A percentile compares a stretch with the other conserved stretches of the same genome.
Evolutionary conservation across 176 grass and related monocot genomes (phyloP).

Genomic region (Oryza nivara): DNA sequence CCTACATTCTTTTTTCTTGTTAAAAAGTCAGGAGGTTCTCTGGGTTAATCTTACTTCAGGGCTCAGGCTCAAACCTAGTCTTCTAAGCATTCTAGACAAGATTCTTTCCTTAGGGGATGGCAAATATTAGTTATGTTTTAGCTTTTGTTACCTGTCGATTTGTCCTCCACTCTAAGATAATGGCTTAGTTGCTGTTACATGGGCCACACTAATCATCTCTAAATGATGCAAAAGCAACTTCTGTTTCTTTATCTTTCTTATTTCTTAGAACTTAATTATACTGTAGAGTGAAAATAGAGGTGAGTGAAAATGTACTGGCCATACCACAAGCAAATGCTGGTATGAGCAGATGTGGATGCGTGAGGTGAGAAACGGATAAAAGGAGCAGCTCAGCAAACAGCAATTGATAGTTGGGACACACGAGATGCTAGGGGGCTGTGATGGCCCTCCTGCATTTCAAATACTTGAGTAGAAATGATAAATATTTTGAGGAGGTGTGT

Average conservation of each 20-base stretch:
- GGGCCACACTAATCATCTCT: neutral
- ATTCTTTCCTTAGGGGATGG: neutral
- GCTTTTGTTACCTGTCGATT: constrained; percentile 8
- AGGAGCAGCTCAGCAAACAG: neutral
- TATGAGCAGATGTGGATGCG: too few relatives aligned
- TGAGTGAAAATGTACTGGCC: neutral
- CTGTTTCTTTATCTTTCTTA: neutral
- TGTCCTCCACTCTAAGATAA: neutral
- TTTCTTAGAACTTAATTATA: neutral
- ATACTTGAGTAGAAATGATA: neutral
- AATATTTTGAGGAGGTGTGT: neutral
- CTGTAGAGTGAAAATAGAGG: neutral
- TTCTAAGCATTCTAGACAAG: constrained; percentile 1
- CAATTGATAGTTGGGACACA: neutral
- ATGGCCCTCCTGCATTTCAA: neutral
- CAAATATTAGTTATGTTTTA: neutral
- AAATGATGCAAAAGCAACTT: neutral
- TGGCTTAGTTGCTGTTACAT: constrained; percentile 23
- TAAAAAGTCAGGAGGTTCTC: neutral
- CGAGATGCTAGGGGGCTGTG: neutral
- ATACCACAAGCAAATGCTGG: too few relatives aligned
- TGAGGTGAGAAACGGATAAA: neutral
- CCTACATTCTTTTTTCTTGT: neutral
- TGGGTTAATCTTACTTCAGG: constrained; percentile 14
- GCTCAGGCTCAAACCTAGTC: neutral